These are phyloP conservation scores for Paracoccidioides brasiliensis DNA, from an alignment of 2,329 filamentous ascomycete species.

Conservation along the genomic window DNA sequence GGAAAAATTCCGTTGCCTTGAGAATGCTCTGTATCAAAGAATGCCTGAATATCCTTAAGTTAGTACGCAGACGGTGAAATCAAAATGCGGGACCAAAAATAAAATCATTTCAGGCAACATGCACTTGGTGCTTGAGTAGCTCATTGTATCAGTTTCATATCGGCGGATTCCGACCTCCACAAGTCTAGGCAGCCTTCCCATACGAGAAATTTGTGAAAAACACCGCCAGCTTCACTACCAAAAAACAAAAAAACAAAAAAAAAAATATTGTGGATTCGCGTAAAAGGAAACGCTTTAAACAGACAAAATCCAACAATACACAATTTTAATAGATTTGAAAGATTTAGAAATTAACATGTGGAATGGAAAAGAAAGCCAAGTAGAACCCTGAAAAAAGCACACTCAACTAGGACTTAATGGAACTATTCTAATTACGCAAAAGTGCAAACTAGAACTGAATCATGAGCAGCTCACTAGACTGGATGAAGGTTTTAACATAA, in stretches of 20 bases:
- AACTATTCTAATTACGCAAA: not conserved
- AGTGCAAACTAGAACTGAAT: not conserved
- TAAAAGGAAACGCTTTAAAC: not conserved
- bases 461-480: not conserved
- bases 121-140: not conserved
- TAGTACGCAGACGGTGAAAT: not conserved
- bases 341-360: not conserved
- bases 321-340: not conserved
- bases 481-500: not conserved
- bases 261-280: not conserved
- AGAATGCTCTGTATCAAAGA: not conserved
- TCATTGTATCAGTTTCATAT: not conserved
- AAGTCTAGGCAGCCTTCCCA: slow-evolving; percentile 1
- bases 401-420: not conserved
- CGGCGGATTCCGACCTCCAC: not conserved
- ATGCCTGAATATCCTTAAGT: not conserved
- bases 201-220: not conserved
- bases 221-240: not conserved
- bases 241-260: not conserved
- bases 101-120: not conserved
- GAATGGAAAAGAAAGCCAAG: not conserved
- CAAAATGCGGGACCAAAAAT: not conserved
- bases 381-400: not conserved
- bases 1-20: not conserved
- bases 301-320: not conserved